These are phyloP conservation scores for Lyophyllum shimeji DNA, from an alignment of 768 basidiomycete genomes.

Conservation along the genomic window DNA sequence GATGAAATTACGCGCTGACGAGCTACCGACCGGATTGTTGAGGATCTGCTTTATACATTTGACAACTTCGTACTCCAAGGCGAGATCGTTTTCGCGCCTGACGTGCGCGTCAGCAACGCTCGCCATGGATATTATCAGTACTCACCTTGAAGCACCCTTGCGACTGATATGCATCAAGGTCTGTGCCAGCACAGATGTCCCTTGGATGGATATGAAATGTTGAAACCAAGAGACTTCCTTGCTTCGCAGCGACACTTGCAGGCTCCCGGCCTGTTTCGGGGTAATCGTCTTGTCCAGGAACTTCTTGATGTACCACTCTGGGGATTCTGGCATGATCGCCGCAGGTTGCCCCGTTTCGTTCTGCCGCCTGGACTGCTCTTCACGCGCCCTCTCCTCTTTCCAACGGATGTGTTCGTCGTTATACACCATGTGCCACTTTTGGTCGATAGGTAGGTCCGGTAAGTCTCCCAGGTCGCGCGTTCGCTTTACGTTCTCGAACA, in stretches of 20 bases:
- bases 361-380: slow-evolving; percentile 61
- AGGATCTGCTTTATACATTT: slow-evolving; percentile 86
- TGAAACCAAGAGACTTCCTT: slow-evolving; percentile 84
- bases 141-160: slow-evolving; percentile 63
- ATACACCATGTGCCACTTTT: slow-evolving; percentile 92
- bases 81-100: slow-evolving; percentile 64
- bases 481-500: slow-evolving; percentile 78
- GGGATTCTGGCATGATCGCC: slow-evolving; percentile 63
- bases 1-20: slow-evolving; percentile 7
- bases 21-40: slow-evolving; percentile 51
- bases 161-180: slow-evolving; percentile 74
- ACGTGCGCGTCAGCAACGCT: slow-evolving; percentile 12
- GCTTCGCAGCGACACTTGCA: slow-evolving; percentile 77
- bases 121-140: background rate
- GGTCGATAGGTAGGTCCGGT: slow-evolving; percentile 64
- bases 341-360: slow-evolving; percentile 55
- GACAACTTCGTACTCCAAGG: slow-evolving; percentile 83
- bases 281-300: slow-evolving; percentile 87
- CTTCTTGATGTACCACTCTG: slow-evolving; percentile 92
- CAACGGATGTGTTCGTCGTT: slow-evolving; percentile 80
- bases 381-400: slow-evolving; percentile 67
- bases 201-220: slow-evolving; percentile 71
- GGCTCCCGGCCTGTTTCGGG: slow-evolving; percentile 71
- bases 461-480: slow-evolving; percentile 66
- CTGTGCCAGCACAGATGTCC: slow-evolving; percentile 84